Evolutionary conservation across 139 green algal species (phyloP).

Genomic region (Tetradesmus obliquus): DNA sequence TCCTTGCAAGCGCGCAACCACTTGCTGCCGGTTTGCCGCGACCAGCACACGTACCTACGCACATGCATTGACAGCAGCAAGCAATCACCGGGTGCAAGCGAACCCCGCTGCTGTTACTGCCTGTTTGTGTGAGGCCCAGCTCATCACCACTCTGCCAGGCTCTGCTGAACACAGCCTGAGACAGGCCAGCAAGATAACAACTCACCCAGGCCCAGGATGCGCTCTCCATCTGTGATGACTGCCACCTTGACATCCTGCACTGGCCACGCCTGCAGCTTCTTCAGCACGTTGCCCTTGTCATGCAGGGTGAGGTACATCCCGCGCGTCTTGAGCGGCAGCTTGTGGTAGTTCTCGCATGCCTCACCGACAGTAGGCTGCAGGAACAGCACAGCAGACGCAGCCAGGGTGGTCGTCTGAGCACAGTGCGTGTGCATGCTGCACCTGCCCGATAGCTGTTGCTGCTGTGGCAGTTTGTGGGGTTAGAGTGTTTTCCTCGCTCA

Average conservation of each 20-base stretch:
- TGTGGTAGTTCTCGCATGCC: slow-evolving; percentile 86
- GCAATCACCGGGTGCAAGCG: too few relatives aligned
- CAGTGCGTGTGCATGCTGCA: neutral
- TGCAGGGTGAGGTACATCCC: slow-evolving; percentile 70
- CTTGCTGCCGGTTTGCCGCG: too few relatives aligned
- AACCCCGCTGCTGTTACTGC: too few relatives aligned
- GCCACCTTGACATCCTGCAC: slow-evolving; percentile 61
- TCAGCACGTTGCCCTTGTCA: slow-evolving; percentile 58
- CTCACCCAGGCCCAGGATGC: slow-evolving; percentile 71
- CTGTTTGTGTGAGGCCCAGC: too few relatives aligned
- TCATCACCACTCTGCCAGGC: too few relatives aligned
- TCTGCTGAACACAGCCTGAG: too few relatives aligned
- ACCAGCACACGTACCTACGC: too few relatives aligned
- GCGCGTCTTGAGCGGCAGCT: slow-evolving; percentile 57
- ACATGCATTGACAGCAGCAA: too few relatives aligned
- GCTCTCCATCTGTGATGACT: slow-evolving; percentile 82
- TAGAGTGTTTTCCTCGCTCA: neutral
- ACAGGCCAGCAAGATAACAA: neutral
- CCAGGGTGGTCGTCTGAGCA: neutral
- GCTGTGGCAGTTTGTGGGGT: neutral
- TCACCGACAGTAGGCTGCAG: slow-evolving; percentile 90
- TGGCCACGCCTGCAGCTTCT: slow-evolving; percentile 52
- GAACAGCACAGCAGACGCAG: neutral
- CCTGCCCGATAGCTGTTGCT: neutral
- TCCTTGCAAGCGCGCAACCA: too few relatives aligned